Base-by-base conservation (phyloP, 2,329 filamentous ascomycete species). In the Sporothrix variecibatus region DNA sequence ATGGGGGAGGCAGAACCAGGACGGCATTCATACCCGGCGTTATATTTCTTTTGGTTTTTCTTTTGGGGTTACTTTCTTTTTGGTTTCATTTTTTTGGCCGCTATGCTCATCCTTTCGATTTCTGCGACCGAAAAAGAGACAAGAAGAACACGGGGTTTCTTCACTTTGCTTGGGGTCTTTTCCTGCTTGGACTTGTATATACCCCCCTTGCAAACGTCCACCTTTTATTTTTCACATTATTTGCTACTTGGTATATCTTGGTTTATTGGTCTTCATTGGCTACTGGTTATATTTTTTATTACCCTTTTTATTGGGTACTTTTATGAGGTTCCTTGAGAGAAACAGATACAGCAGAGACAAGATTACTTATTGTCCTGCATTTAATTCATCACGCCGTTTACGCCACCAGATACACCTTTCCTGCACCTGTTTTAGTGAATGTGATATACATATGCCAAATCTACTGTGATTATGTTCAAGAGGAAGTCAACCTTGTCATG, bases 331-430 rank as follows among this genome's bases (percentile, higher is more conserved):
- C 51, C 46, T 51, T 12, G 43, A 31, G 28, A 68, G 40, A 34
- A 51, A 34, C 43, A 51, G 15, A 68, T 23, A 51, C 23, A 51
- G 62, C 62, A 51, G n/a, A 34, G 26, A 26, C 17, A 49, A 3
- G 34, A 34, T 31, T 4, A 23, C 46, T 11, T 51, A 51, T 43
- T 38, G 20, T 15, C 20, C 15, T 69, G 46, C 67, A n/a, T 23
- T 58, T 58, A 71, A 58, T n/a, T 9, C n/a, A 71, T 71, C 34
- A 71, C 68, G 68, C 51, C 51, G 68, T 71, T 60, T 23, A 56
- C 12, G 68, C 15, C 51, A 58, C 51, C 38, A 6, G 3, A 46
- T 3, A 20, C 38, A 56, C 12, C 11, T 17, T 67, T 4, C 15
- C 12, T 34, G 6, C 5, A 56, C 0, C 8, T 56, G 51, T 28